Base-by-base conservation (phyloP, 2,329 filamentous ascomycete species). In the Septoria linicola region DNA sequence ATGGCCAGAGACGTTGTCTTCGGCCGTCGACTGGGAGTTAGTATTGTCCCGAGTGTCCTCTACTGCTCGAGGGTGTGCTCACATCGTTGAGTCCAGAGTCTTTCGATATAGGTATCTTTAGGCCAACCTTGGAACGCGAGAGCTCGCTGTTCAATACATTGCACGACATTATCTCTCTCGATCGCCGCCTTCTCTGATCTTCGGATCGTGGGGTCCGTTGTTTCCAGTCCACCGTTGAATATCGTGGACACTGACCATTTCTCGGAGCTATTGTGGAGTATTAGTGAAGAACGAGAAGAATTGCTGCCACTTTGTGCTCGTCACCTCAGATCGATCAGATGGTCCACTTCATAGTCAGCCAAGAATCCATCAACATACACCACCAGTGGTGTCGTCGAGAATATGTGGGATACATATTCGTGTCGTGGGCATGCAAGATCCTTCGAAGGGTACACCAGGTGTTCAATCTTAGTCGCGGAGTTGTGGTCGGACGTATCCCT, bases 121-220 rank as follows among this genome's bases (percentile, higher is more conserved):
- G 75, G 75, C 80, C 80, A 83, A 59, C 81, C 81, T 64, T 84
- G 81, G 63, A 84, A 80, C 7, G 70, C 66, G 5, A 79, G 74
- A 8, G 80, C 80, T 45, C 81, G 77, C 25, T 75, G 68, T 62
- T 83, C 81, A 53, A 84, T 76, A 61, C 81, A 84, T 53, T 79
- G 76, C 6, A 83, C 78, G 0, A 70, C 70, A 16, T 68, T 57
- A 59, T 76, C 72, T 51, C 76, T 72, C 16, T 72, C 68, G 27
- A 80, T 69, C 2, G 77, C 67, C 7, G 75, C 73, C 58, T 76
- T 76, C 53, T 82, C 77, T 0, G 79, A 82, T 49, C 76, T 71
- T 2, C 81, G 77, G 31, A 81, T 42, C 8, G 10, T 40, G 8
- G 72, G 67, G 59, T 83, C 74, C 39, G 78, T 63, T 4, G 65